Evolutionary conservation across 257 asterid genomes (phyloP), one percentile per base, ranked within the genome.

Genomic region (Solanum rostratum): DNA sequence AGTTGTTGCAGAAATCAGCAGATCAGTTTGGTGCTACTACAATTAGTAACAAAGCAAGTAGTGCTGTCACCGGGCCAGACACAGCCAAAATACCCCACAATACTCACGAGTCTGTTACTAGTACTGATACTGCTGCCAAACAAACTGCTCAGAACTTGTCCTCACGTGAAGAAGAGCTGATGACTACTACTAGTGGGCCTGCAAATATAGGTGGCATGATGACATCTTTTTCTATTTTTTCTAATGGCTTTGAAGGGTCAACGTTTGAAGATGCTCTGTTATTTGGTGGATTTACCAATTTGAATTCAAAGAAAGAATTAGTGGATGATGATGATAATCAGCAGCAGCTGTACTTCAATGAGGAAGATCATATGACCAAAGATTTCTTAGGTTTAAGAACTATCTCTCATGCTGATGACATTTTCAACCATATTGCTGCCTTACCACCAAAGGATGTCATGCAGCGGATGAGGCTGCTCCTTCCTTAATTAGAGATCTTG

Each of bases 371-470:
- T 46, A 14, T 91, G 91, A 95, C 99, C 0, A 94, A 95, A 86
- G 99, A 95, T 85, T 95, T 95, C 89, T 89, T 95, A 84, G 98
- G 99, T 55, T 85, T 95, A 73, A 90, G 94, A 89, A 93, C 95
- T 10, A 85, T 93, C 43, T 90, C 96, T 16, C 94, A 91, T 7
- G 88, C 85, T 84, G 98, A 92, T 84, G 98, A 92, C 13, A 88
- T 94, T 45, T 83, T 95, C 57, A 92, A 87, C 49, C 3, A 33
- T 4, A 33, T 33, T 33, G 39, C 4, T 33, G 39, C 39, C 4
- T 1, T 33, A 4, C 6, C 39, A 4, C 4, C 39, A 33, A 33
- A 33, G 39, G 39, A 33, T 33, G 39, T 33, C 0, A 5, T 33
- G 6, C 6, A 33, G 0, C 39, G 39, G 4, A 33, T 33, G 39